A percentile compares a stretch with the other conserved stretches of the same genome.
phyloP scores from a whole-genome alignment of 2,329 filamentous ascomycete species.

The Cadophora luteo-olivacea region DNA sequence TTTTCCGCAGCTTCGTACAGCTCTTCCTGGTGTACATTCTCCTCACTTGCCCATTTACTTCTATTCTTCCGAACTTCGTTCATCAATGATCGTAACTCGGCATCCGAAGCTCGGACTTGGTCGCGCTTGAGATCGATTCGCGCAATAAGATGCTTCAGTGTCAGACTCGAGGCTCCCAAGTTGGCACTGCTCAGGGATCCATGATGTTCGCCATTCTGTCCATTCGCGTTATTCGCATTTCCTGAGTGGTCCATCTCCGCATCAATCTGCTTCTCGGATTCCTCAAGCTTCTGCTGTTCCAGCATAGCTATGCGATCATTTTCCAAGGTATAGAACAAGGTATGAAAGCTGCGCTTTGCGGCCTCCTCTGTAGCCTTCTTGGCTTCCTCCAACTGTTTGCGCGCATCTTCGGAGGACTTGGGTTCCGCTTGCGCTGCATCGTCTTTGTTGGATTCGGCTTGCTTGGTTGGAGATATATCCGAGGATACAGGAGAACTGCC shows the following conservation, averaged over 20 bases:
- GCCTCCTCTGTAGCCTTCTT: constrained; percentile 90
- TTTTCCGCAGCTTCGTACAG: constrained; percentile 97
- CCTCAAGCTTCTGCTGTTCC: constrained; percentile 95
- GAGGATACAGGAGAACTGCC: constrained; percentile 68
- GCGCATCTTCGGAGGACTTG: constrained; percentile 83
- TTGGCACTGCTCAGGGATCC: constrained; percentile 93
- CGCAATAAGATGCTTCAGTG: constrained; percentile 94
- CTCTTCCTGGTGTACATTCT: constrained; percentile 96
- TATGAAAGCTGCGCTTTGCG: constrained; percentile 89
- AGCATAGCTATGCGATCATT: constrained; percentile 96
- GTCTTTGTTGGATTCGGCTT: constrained; percentile 59
- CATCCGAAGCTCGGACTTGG: constrained; percentile 89
- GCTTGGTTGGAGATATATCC: constrained; percentile 57
- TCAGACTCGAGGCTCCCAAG: constrained; percentile 92
- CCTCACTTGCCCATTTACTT: constrained; percentile 98
- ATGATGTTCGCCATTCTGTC: constrained; percentile 68
- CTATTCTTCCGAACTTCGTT: constrained; percentile 97
- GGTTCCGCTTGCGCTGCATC: constrained; percentile 58
- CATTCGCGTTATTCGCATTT: constrained; percentile 57
- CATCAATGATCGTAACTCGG: constrained; percentile 89
- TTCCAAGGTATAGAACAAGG: constrained; percentile 92
- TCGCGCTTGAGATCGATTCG: constrained; percentile 93
- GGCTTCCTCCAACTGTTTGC: constrained; percentile 90
- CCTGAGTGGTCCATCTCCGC: constrained; percentile 84
- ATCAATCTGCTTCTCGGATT: constrained; percentile 94